phyloP scores from a whole-genome alignment of 1,284 basidiomycete genomes.

The Mycena sp. region DNA sequence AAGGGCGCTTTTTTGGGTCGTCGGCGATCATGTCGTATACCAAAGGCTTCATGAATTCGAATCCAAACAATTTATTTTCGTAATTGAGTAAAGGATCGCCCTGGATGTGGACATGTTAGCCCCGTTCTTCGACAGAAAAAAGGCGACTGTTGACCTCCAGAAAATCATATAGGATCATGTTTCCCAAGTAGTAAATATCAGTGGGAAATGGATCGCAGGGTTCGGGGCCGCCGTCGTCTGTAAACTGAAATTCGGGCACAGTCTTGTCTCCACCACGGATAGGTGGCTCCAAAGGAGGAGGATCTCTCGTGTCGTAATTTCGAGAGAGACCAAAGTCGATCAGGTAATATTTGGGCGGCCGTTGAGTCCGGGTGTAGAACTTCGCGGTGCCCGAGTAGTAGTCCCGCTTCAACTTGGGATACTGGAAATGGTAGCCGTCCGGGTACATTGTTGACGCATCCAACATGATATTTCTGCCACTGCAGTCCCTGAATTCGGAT shows the following conservation, averaged over 20 bases:
- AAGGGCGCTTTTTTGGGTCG: conserved; percentile 39
- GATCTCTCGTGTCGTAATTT: conserved; percentile 8
- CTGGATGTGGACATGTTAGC: too few relatives aligned
- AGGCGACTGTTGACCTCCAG: too few relatives aligned
- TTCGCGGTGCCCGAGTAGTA: not conserved
- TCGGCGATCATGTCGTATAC: conserved; percentile 39
- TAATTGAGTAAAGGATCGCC: too few relatives aligned
- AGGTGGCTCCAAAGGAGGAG: not conserved
- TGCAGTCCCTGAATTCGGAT: conserved; percentile 7
- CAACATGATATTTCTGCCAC: not conserved
- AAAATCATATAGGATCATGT: conserved; percentile 33
- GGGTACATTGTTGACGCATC: not conserved
- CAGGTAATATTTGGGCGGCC: conserved; percentile 28
- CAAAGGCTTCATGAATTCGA: conserved; percentile 39
- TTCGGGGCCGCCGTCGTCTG: not conserved
- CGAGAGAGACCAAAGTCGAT: conserved; percentile 28
- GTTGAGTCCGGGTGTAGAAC: conserved; percentile 19
- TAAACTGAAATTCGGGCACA: not conserved
- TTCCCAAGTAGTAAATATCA: conserved; percentile 44
- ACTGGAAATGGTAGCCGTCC: not conserved
- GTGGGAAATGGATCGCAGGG: conserved; percentile 41
- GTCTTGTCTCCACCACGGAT: conserved; percentile 2
- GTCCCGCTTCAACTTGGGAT: not conserved
- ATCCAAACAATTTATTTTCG: too few relatives aligned
- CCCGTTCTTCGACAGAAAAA: too few relatives aligned